Evolutionary conservation across 2,329 filamentous ascomycete genomes (phyloP).

Genomic region (Aspergillus costaricaensis): DNA sequence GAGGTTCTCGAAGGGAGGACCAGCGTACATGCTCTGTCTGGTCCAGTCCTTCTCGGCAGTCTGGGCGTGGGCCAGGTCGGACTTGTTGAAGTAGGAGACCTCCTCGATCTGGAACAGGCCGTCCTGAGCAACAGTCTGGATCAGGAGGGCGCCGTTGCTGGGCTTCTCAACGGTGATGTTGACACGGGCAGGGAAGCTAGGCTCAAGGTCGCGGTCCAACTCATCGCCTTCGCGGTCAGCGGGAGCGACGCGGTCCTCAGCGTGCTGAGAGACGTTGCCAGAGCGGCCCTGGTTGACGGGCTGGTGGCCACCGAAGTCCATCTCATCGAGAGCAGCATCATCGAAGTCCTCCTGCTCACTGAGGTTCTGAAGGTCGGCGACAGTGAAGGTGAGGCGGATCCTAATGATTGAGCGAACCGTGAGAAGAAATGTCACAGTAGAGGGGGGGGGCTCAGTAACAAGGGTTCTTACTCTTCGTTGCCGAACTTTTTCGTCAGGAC

Average conservation of each 20-base stretch:
- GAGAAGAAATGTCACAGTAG: not conserved
- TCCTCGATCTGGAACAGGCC: constrained; percentile 86
- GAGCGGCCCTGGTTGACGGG: constrained; percentile 58
- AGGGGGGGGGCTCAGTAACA: not conserved
- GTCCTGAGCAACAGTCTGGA: constrained; percentile 84
- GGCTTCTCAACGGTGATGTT: constrained; percentile 88
- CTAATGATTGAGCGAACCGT: constrained; percentile 40
- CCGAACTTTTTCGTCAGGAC: constrained; percentile 78
- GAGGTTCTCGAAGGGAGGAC: constrained; percentile 88
- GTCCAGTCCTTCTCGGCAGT: constrained; percentile 75
- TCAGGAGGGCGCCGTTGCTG: constrained; percentile 78
- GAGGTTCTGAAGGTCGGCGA: constrained; percentile 75
- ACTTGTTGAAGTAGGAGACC: constrained; percentile 81
- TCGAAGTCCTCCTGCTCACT: constrained; percentile 60
- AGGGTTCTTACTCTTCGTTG: constrained; percentile 74
- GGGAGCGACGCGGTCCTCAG: constrained; percentile 59
- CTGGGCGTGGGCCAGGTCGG: constrained; percentile 73
- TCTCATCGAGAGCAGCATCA: constrained; percentile 58
- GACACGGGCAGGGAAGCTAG: constrained; percentile 75
- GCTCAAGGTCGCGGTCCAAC: constrained; percentile 52
- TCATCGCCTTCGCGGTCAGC: constrained; percentile 61
- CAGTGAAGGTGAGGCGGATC: constrained; percentile 80
- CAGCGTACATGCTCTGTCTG: constrained; percentile 78
- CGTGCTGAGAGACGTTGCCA: constrained; percentile 51
- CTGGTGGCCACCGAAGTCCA: constrained; percentile 57